Base-by-base conservation (phyloP, 129 eudicot species). In the Centella asiatica region DNA sequence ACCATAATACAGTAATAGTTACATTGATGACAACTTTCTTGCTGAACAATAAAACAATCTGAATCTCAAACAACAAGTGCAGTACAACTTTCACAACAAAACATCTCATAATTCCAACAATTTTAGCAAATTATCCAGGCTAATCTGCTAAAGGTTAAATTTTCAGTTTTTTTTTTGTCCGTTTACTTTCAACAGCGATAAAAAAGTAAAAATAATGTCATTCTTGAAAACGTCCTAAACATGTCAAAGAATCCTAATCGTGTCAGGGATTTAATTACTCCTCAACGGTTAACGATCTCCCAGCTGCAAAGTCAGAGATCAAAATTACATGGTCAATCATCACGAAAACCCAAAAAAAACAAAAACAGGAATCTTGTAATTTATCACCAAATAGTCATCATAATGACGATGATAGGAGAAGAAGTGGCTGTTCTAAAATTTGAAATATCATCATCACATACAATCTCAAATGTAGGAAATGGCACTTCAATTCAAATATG, bases 151-250 rank as follows among this genome's bases (percentile, higher is more conserved):
- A 67, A 29, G 19, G 49, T 4, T 27, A 5, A 40, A 9, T 3
- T 40, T 44, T 37, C 67, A 44, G 36, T 69, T 20, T 60, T 14
- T 69, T 29, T 69, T 67, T 59, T 60, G n/a, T n/a, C n/a, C n/a
- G n/a, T n/a, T n/a, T n/a, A 40, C 66, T 71, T 60, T 45, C 45
- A 72, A 44, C 47, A 8, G 64, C 57, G 65, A 69, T 72, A 60
- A 46, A 32, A 62, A 27, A 44, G 76, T 4, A 0, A 68, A 44
- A 65, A 55, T 67, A 69, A 76, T 60, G 49, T 68, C 78, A 65
- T 68, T 69, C 66, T 66, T 57, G 65, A 75, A 44, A 48, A 62
- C 47, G 60, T 72, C 68, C 52, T 24, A 26, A 23, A 22, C 31
- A 44, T 11, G 37, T 10, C 62, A 49, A 6, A 12, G 46, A 42